These are phyloP conservation scores for Picea sitchensis DNA, from an alignment of 75 land plant species.

Conservation along the genomic window DNA sequence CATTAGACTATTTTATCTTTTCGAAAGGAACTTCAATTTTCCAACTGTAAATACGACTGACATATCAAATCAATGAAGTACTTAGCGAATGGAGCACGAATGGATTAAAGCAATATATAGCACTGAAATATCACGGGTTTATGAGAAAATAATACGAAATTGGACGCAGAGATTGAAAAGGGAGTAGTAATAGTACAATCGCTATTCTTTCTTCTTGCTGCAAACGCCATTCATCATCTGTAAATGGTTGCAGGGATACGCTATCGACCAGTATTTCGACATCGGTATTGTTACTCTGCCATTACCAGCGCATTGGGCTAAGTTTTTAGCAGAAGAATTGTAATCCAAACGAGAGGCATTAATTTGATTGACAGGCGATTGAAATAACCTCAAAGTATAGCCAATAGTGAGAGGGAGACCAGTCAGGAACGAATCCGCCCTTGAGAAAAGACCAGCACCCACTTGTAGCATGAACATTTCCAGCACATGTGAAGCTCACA, in stretches of 20 bases:
- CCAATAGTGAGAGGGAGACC: constrained; percentile 19
- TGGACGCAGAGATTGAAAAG: not conserved
- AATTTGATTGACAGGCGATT: too few relatives aligned
- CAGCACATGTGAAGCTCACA: constrained; percentile 29
- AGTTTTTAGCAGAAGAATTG: too few relatives aligned
- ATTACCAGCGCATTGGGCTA: not conserved
- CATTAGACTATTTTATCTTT: too few relatives aligned
- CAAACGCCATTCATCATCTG: constrained; percentile 54
- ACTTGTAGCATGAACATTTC: constrained; percentile 44
- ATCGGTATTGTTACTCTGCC: constrained; percentile 23
- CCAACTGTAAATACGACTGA: too few relatives aligned
- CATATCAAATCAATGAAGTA: too few relatives aligned
- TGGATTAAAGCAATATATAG: too few relatives aligned
- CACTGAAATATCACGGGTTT: too few relatives aligned
- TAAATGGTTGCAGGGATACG: constrained; percentile 69
- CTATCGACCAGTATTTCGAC: constrained; percentile 41
- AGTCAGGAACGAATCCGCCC: constrained; percentile 61
- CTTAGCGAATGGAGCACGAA: too few relatives aligned
- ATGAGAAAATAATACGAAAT: too few relatives aligned
- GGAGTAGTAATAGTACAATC: constrained; percentile 15
- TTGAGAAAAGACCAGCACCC: constrained; percentile 92
- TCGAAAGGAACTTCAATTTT: too few relatives aligned
- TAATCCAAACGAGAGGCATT: too few relatives aligned
- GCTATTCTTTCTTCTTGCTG: constrained; percentile 38
- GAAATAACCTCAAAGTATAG: constrained; percentile 59